These are phyloP conservation scores for Mercurialis annua DNA, from an alignment of 345 rosid species.

Conservation along the genomic window DNA sequence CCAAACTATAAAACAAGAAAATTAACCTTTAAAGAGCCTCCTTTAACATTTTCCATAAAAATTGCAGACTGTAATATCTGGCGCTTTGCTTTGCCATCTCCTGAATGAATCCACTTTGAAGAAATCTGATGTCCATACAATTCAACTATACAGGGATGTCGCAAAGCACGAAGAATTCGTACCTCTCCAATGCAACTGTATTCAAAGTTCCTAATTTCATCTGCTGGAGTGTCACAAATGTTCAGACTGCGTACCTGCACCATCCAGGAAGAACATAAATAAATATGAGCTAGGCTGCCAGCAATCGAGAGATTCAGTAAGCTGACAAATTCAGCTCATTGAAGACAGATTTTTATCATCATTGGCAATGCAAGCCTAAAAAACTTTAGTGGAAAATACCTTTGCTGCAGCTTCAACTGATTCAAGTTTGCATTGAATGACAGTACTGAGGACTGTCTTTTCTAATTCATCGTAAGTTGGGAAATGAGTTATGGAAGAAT, in stretches of 20 bases:
- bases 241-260: slow-evolving; percentile 70
- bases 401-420: slow-evolving; percentile 71
- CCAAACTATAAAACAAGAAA: neutral
- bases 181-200: slow-evolving; percentile 85
- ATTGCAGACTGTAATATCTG: slow-evolving; percentile 67
- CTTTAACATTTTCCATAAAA: slow-evolving; percentile 74
- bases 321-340: neutral
- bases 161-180: slow-evolving; percentile 68
- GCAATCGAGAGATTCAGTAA: neutral
- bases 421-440: slow-evolving; percentile 61
- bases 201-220: slow-evolving; percentile 72
- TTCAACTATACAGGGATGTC: slow-evolving; percentile 82
- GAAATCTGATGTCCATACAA: slow-evolving; percentile 84
- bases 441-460: slow-evolving; percentile 54
- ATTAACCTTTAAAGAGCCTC: slow-evolving; percentile 81
- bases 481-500: slow-evolving; percentile 57
- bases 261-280: slow-evolving; percentile 15
- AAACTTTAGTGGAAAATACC: slow-evolving; percentile 37
- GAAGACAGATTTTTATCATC: neutral
- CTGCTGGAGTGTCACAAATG: slow-evolving; percentile 44
- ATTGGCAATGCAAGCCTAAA: neutral
- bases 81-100: slow-evolving; percentile 47
- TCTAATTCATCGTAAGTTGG: slow-evolving; percentile 51
- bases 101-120: slow-evolving; percentile 61
- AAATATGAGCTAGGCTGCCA: neutral